Evolutionary conservation across 2,329 filamentous ascomycete genomes (phyloP).

Genomic region (Arthrobotrys megalospora): DNA sequence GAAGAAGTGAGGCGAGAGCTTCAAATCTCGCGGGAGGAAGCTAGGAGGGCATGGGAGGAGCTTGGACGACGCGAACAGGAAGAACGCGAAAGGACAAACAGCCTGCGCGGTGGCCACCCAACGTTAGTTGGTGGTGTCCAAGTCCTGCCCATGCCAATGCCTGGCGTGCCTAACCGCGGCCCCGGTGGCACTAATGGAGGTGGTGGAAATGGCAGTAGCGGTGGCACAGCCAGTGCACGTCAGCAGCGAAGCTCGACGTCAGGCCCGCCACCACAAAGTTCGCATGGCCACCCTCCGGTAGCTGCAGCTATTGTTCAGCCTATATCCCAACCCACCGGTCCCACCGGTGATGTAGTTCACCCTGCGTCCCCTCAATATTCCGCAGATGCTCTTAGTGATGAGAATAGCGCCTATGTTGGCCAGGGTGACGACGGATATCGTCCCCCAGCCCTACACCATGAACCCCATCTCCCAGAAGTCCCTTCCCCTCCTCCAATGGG

Average conservation of each 20-base stretch:
- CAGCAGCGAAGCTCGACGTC: conserved; percentile 40
- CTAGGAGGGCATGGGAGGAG: conserved; percentile 96
- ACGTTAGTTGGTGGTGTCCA: conserved; percentile 93
- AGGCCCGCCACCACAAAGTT: conserved; percentile 44
- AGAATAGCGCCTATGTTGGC: conserved; percentile 61
- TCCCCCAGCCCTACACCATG: conserved; percentile 61
- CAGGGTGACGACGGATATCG: conserved; percentile 62
- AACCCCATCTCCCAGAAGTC: conserved; percentile 62
- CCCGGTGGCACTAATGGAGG: conserved; percentile 68
- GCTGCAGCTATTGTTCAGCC: conserved; percentile 49
- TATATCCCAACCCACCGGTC: conserved; percentile 50
- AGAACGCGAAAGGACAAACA: conserved; percentile 86
- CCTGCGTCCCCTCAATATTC: conserved; percentile 56
- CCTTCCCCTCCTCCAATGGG: conserved; percentile 62
- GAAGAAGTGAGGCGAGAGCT: conserved; percentile 92
- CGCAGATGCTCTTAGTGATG: conserved; percentile 49
- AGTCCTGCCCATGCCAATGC: conserved; percentile 87
- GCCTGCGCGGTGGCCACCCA: conserved; percentile 87
- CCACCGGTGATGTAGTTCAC: conserved; percentile 58
- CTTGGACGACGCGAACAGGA: conserved; percentile 92
- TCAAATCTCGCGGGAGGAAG: conserved; percentile 95
- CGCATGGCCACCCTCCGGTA: conserved; percentile 27
- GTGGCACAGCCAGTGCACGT: conserved; percentile 30
- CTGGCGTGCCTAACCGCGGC: conserved; percentile 75
- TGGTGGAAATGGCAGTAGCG: conserved; percentile 57